These are phyloP conservation scores for Trichoderma oligosporum DNA, from an alignment of 2,329 filamentous ascomycete genomes.

Conservation along the genomic window DNA sequence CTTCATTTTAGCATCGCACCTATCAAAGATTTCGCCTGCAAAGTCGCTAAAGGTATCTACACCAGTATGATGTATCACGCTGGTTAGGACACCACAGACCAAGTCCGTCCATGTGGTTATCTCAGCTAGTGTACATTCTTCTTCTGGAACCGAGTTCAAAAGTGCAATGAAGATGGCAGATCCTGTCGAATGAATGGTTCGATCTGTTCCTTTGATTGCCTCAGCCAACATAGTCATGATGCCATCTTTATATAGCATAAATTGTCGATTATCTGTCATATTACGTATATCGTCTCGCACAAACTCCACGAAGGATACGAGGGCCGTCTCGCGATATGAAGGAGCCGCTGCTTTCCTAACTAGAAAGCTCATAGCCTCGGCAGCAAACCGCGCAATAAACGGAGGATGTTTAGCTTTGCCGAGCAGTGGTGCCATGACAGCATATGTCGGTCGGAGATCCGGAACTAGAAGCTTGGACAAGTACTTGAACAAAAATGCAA, in stretches of 20 bases:
- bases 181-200: constrained; percentile 57
- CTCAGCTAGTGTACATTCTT: constrained; percentile 47
- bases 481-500: constrained; percentile 97
- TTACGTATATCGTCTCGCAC: constrained; percentile 64
- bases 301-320: constrained; percentile 68
- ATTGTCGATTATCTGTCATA: constrained; percentile 52
- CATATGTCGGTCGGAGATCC: constrained; percentile 78
- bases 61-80: constrained; percentile 77
- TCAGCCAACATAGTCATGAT: constrained; percentile 91
- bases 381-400: constrained; percentile 87
- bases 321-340: constrained; percentile 69
- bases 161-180: constrained; percentile 51
- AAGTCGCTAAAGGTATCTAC: constrained; percentile 69
- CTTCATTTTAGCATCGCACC: constrained; percentile 37
- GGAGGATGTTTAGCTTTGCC: constrained; percentile 78
- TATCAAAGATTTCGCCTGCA: constrained; percentile 57
- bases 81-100: constrained; percentile 71
- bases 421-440: constrained; percentile 77
- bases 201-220: constrained; percentile 62
- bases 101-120: constrained; percentile 58
- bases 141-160: constrained; percentile 47
- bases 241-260: constrained; percentile 74
- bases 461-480: constrained; percentile 81
- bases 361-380: constrained; percentile 91
- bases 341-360: constrained; percentile 80